Percentiles rank a stretch among this genome's conserved stretches.
phyloP scores from a whole-genome alignment of 768 basidiomycete genomes.

The Russula virescens region DNA sequence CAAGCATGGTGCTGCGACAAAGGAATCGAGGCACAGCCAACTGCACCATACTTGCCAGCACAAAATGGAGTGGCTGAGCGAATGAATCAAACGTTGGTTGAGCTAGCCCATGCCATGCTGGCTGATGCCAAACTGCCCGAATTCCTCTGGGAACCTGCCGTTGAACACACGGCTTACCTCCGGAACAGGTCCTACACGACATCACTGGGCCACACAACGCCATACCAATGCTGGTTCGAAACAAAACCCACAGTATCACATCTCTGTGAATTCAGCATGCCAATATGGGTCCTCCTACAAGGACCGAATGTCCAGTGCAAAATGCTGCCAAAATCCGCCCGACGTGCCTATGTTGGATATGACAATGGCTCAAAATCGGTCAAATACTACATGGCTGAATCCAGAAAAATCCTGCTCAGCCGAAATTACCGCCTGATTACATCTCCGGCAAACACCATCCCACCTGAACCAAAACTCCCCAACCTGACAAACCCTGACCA shows the following conservation, averaged over 20 bases:
- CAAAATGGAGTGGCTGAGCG: background rate
- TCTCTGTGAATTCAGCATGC: background rate
- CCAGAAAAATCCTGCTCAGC: background rate
- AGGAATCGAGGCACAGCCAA: background rate
- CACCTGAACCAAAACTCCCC: too few relatives aligned
- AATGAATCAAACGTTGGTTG: background rate
- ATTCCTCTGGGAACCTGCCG: background rate
- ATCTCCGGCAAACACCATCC: fast-evolving
- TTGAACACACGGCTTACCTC: background rate
- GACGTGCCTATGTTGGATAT: background rate
- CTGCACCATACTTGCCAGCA: background rate
- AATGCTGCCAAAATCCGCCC: background rate
- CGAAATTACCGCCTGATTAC: background rate
- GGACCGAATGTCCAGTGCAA: background rate
- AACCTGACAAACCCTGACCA: too few relatives aligned
- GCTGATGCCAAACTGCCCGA: background rate
- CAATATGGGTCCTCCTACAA: background rate
- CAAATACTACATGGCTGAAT: background rate
- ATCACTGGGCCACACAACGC: too few relatives aligned
- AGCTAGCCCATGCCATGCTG: background rate
- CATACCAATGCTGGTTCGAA: background rate
- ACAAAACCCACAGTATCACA: background rate
- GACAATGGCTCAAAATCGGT: background rate
- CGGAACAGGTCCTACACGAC: background rate
- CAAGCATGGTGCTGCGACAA: background rate